Evolutionary conservation across 2,329 filamentous ascomycete species (phyloP).

Genomic region (Monosporascus cannonballus): DNA sequence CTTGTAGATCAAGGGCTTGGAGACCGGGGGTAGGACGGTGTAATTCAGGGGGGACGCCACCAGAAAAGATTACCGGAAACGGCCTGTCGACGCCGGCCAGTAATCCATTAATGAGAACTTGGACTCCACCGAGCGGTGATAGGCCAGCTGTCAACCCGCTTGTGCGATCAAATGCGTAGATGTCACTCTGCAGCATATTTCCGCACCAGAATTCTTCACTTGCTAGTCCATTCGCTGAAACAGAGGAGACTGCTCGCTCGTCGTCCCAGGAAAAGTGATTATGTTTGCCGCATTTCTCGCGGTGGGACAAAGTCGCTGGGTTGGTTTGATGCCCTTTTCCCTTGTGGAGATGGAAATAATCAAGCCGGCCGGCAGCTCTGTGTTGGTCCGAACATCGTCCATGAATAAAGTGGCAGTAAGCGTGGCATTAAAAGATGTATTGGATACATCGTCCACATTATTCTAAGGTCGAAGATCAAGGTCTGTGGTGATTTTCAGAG

Average conservation of each 20-base stretch:
- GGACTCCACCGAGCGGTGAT: constrained; percentile 64
- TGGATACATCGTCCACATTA: constrained; percentile 53
- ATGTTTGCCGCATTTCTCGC: constrained; percentile 50
- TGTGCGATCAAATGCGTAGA: constrained; percentile 48
- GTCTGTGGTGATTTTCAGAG: constrained; percentile 55
- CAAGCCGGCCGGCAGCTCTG: constrained; percentile 47
- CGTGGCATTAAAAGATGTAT: constrained; percentile 54
- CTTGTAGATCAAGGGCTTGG: constrained; percentile 60
- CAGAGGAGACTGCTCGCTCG: constrained; percentile 61
- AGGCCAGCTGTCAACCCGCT: constrained; percentile 54
- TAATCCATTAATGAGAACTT: constrained; percentile 52
- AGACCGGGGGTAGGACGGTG: constrained; percentile 64
- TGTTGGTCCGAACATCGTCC: constrained; percentile 29
- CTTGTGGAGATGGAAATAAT: constrained; percentile 60
- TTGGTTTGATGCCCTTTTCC: constrained; percentile 36
- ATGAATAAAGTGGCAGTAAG: constrained; percentile 55
- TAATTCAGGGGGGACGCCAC: constrained; percentile 61
- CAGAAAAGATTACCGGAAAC: constrained; percentile 63
- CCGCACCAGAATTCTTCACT: constrained; percentile 79
- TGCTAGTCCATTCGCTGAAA: constrained; percentile 68
- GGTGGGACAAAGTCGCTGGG: constrained; percentile 63
- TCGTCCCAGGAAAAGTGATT: constrained; percentile 55
- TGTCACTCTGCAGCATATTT: constrained; percentile 60
- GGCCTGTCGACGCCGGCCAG: constrained; percentile 61
- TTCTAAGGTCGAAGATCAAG: constrained; percentile 64